phyloP scores from a whole-genome alignment of 2,329 filamentous ascomycete species.

The Macrophomina phaseolina region DNA sequence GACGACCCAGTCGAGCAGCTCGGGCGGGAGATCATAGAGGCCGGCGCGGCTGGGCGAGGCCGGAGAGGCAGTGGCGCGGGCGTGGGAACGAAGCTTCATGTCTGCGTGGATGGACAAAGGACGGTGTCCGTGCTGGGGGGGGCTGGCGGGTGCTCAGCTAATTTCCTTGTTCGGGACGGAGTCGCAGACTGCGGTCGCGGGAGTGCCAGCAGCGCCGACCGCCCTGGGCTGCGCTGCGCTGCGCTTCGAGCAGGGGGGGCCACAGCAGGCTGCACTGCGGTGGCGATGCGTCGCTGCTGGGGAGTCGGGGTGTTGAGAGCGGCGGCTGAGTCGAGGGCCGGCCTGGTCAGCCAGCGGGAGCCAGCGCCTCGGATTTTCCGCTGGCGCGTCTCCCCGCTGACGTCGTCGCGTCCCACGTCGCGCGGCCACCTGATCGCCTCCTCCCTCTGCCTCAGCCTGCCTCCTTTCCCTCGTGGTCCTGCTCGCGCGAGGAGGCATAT shows the following conservation, averaged over 20 bases:
- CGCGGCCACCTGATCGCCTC: too few species aligned
- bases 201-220: neutral
- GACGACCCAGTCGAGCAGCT: constrained; percentile 20
- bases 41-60: neutral
- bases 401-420: too few species aligned
- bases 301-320: neutral
- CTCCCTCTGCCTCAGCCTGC: neutral
- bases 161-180: neutral
- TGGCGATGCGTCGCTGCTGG: neutral
- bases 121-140: neutral
- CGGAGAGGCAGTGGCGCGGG: neutral
- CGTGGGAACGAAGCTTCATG: constrained; percentile 2
- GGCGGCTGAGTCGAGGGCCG: too few species aligned
- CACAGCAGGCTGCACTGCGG: neutral
- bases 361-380: neutral
- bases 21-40: constrained; percentile 18
- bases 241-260: too few species aligned
- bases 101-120: neutral
- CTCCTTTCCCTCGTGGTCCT: too few species aligned
- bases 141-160: neutral
- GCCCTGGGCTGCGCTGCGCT: neutral
- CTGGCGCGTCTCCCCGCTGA: neutral
- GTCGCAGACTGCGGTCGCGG: neutral
- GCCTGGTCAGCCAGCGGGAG: neutral
- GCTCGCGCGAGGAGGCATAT: too few species aligned